Evolutionary conservation across 2,329 filamentous ascomycete species (phyloP).

Genomic region (Alternaria gansuensis): DNA sequence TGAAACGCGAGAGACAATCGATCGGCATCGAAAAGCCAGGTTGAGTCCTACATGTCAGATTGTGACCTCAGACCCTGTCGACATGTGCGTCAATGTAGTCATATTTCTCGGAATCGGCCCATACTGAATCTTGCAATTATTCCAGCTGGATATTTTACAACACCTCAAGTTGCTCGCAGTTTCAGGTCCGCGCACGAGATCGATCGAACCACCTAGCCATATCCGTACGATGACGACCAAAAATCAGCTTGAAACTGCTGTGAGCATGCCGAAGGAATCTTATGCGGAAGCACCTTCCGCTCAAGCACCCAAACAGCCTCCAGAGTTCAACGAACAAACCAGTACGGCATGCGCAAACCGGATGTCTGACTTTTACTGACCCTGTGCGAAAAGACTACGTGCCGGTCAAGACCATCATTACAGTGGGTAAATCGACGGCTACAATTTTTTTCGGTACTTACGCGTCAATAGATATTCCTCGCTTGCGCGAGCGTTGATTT

Average conservation of each 20-base stretch:
- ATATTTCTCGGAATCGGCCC: background rate
- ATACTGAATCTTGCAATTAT: background rate
- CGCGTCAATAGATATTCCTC: constrained; percentile 27
- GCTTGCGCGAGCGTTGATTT: constrained; percentile 38
- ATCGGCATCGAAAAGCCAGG: background rate
- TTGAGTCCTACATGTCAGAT: constrained; percentile 2
- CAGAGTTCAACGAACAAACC: constrained; percentile 35
- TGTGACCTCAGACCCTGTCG: background rate
- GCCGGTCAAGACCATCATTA: constrained; percentile 32
- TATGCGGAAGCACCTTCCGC: background rate
- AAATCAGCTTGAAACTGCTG: background rate
- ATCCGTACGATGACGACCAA: background rate
- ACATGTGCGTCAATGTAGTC: background rate
- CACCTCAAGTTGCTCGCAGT: background rate
- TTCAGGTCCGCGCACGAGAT: background rate
- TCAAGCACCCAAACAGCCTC: constrained; percentile 1
- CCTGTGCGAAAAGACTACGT: constrained; percentile 24
- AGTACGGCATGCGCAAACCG: constrained; percentile 7
- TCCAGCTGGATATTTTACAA: background rate
- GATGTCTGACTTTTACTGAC: background rate
- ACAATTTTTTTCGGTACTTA: constrained; percentile 7
- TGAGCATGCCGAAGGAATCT: background rate
- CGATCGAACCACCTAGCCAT: background rate
- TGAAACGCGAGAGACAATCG: background rate
- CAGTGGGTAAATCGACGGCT: constrained; percentile 10